These are phyloP conservation scores for Eimeria sp. DNA, from an alignment of 169 alveolate genomes.

Conservation along the genomic window DNA sequence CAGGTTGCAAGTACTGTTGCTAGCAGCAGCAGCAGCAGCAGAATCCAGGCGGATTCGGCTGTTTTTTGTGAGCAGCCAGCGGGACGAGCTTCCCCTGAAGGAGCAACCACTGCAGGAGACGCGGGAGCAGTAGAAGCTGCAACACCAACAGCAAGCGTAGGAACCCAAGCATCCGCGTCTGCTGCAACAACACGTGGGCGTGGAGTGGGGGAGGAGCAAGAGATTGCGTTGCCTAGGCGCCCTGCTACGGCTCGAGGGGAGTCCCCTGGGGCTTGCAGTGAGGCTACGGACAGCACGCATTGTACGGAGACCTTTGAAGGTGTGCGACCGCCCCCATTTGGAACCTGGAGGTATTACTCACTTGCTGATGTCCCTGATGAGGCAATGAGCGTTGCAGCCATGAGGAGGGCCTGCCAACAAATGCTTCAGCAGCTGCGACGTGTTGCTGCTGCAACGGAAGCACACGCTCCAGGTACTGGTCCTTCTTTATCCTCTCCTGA, in stretches of 20 bases:
- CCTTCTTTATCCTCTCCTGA: too few relatives aligned
- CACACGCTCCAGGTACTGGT: neutral
- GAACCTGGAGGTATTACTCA: constrained; percentile 28
- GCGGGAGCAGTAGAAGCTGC: neutral
- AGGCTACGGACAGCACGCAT: constrained; percentile 64
- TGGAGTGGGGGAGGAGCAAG: neutral
- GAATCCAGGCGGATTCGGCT: neutral
- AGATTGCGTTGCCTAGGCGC: neutral
- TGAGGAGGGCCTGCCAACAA: constrained; percentile 15
- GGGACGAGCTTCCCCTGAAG: neutral
- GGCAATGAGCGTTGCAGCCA: constrained; percentile 54
- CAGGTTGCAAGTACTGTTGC: neutral
- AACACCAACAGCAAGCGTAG: neutral
- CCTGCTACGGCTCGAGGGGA: constrained; percentile 22
- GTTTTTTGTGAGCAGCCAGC: neutral
- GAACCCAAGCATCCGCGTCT: neutral
- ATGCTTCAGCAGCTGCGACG: constrained; percentile 47
- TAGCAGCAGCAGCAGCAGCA: neutral
- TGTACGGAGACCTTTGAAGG: constrained; percentile 55
- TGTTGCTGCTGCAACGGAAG: neutral
- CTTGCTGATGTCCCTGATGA: constrained; percentile 51
- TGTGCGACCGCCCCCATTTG: constrained; percentile 51
- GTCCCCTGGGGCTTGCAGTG: constrained; percentile 68
- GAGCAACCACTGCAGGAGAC: neutral
- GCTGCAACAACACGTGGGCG: constrained; percentile 26